A percentile compares a stretch with the other conserved stretches of the same genome.
These are phyloP conservation scores for Cladosporium phlei DNA, from an alignment of 2,329 filamentous ascomycete species.

Conservation along the genomic window DNA sequence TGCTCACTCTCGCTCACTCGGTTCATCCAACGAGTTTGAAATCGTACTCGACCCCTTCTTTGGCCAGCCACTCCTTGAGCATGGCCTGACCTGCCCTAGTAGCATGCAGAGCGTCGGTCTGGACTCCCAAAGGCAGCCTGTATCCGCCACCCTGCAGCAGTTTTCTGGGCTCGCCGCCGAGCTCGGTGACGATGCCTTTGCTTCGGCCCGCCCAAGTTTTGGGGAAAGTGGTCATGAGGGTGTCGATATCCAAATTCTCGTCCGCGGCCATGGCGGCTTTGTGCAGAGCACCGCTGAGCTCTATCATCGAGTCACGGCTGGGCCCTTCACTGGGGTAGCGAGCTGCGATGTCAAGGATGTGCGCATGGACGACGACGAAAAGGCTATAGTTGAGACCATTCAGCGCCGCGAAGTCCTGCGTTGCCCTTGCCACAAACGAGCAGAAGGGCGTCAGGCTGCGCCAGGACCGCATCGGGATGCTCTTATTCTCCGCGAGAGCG, in stretches of 20 bases:
- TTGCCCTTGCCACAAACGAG: neutral
- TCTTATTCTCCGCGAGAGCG: constrained; percentile 22
- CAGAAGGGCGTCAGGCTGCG: constrained; percentile 19
- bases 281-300: neutral
- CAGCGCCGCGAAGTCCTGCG: constrained; percentile 29
- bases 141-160: constrained; percentile 35
- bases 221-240: constrained; percentile 29
- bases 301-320: constrained; percentile 3
- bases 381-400: constrained; percentile 40
- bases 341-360: constrained; percentile 29
- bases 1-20: no score
- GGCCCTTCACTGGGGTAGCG: constrained; percentile 2
- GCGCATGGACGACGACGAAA: constrained; percentile 36
- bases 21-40: constrained; percentile 5
- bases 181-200: constrained; percentile 28
- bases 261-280: constrained; percentile 11
- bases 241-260: constrained; percentile 25
- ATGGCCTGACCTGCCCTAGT: constrained; percentile 41
- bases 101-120: constrained; percentile 41
- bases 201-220: constrained; percentile 31
- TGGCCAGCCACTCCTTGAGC: constrained; percentile 38
- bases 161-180: constrained; percentile 19
- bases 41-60: constrained; percentile 4
- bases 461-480: neutral
- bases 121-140: constrained; percentile 36